phyloP scores from a whole-genome alignment of 2,329 filamentous ascomycete genomes.

The Curvularia sp. region DNA sequence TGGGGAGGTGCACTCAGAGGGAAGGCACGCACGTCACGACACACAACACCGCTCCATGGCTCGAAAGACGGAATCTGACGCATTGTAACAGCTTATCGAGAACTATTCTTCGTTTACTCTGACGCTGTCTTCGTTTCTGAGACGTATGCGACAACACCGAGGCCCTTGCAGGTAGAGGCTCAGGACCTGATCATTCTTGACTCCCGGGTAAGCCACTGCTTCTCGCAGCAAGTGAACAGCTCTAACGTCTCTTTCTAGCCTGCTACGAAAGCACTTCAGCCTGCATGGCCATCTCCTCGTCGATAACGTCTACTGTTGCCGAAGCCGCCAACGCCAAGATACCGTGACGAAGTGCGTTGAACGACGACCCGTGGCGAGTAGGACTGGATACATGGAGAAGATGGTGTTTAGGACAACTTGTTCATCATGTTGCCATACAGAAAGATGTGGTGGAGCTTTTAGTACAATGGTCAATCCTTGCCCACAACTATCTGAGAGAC shows the following conservation, averaged over 20 bases:
- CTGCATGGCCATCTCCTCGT: background rate
- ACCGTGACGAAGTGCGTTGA: no score
- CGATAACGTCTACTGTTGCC: background rate
- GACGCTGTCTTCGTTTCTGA: background rate
- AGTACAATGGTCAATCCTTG: no score
- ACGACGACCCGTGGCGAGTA: no score
- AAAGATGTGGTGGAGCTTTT: no score
- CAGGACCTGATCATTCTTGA: background rate
- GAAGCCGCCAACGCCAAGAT: background rate
- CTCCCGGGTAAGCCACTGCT: background rate
- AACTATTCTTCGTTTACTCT: background rate
- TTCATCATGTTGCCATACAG: no score
- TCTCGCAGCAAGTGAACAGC: background rate
- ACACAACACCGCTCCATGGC: background rate
- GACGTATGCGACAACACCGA: background rate
- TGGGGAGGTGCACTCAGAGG: background rate
- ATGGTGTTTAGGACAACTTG: no score
- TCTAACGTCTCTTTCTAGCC: background rate
- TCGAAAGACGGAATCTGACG: background rate
- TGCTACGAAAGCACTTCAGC: background rate
- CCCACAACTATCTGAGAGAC: no score
- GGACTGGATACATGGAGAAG: no score
- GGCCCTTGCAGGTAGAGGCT: background rate
- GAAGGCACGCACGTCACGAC: background rate
- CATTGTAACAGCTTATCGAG: background rate